Conservation (phyloP, 768 basidiomycete species). For the Rhizopogon vesiculosus region DNA sequence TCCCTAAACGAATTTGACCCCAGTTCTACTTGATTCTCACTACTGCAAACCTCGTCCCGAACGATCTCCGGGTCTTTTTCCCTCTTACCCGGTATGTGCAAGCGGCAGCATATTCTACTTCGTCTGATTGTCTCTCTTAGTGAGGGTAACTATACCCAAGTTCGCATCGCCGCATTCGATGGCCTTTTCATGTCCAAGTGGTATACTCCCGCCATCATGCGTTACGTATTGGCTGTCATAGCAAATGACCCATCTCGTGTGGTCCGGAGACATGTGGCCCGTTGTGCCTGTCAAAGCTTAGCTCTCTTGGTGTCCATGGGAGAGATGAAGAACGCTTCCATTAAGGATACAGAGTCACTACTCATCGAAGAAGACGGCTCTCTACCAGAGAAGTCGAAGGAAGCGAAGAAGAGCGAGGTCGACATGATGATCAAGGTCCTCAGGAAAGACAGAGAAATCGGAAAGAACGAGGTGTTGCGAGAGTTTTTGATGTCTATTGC, state of each 20-base stretch:
- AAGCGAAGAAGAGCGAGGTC: constrained; percentile 76
- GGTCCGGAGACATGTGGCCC: constrained; percentile 84
- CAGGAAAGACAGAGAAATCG: constrained; percentile 81
- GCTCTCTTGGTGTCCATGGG: constrained; percentile 85
- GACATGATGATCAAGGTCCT: constrained; percentile 84
- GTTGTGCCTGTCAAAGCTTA: constrained; percentile 81
- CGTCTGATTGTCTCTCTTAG: constrained; percentile 35
- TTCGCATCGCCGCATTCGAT: constrained; percentile 92
- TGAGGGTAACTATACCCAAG: constrained; percentile 90
- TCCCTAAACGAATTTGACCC: constrained; percentile 3
- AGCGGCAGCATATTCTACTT: not conserved
- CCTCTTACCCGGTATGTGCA: constrained; percentile 75
- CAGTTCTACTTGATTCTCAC: constrained; percentile 81
- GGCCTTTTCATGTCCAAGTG: constrained; percentile 87
- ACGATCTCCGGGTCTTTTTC: constrained; percentile 75
- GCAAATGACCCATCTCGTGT: constrained; percentile 78
- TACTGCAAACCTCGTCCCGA: constrained; percentile 72
- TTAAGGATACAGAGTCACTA: constrained; percentile 72
- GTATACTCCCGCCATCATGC: constrained; percentile 80
- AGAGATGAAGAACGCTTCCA: constrained; percentile 66
- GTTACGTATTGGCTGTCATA: constrained; percentile 84
- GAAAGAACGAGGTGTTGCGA: constrained; percentile 73
- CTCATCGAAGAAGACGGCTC: constrained; percentile 87
- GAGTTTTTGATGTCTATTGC: constrained; percentile 80
- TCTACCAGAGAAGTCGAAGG: constrained; percentile 62